Conservation (phyloP, 2,329 filamentous ascomycete species). For the Apiospora hydei region DNA sequence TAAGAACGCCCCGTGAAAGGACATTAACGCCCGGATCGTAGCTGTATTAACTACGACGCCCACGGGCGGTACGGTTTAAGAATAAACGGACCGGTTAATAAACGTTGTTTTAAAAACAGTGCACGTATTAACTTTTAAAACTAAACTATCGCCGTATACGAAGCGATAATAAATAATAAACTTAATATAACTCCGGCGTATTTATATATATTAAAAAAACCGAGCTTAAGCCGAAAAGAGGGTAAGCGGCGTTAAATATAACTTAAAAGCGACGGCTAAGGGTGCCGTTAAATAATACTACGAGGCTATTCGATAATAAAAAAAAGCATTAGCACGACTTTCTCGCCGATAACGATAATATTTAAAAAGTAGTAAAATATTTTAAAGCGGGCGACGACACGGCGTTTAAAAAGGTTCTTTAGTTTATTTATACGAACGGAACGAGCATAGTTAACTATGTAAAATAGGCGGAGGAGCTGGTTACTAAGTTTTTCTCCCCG, state of each 20-base stretch:
- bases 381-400: conserved; percentile 33
- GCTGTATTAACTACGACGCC: too few species aligned
- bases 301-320: conserved; percentile 36
- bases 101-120: conserved; percentile 24
- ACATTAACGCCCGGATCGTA: too few species aligned
- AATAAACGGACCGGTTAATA: conserved; percentile 5
- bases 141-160: conserved; percentile 37
- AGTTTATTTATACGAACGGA: conserved; percentile 32
- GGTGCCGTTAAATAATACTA: conserved; percentile 37
- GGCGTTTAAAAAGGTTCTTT: conserved; percentile 37
- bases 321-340: conserved; percentile 39
- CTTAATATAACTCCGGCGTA: conserved; percentile 38
- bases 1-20: too few species aligned
- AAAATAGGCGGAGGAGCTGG: conserved; percentile 34
- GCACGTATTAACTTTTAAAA: conserved; percentile 33
- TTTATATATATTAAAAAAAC: conserved; percentile 41
- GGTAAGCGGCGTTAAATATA: conserved; percentile 22
- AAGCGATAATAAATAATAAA: conserved; percentile 42
- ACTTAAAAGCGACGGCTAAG: conserved; percentile 34
- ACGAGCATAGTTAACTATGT: conserved; percentile 26
- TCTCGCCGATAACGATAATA: conserved; percentile 38
- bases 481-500: conserved; percentile 32
- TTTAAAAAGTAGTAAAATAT: conserved; percentile 41
- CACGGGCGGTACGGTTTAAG: conserved; percentile 6
- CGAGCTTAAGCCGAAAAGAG: conserved; percentile 34